Evolutionary conservation across 2,329 filamentous ascomycete genomes (phyloP).

Genomic region (Cryoendolithus antarcticus): DNA sequence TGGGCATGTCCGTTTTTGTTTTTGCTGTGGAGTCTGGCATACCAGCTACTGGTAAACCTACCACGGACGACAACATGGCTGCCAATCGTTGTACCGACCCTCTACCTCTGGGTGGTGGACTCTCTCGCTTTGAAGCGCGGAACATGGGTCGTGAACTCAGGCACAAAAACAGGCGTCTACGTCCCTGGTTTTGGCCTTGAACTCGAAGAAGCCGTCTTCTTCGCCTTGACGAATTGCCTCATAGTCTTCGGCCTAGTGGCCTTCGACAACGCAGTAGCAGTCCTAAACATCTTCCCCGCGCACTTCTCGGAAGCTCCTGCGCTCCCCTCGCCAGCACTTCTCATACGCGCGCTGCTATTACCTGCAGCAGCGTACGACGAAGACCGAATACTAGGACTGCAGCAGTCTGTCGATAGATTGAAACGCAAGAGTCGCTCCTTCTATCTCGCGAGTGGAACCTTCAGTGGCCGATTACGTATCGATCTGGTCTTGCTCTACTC

Average conservation of each 20-base stretch:
- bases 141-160: slow-evolving; percentile 58
- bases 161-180: slow-evolving; percentile 53
- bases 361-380: slow-evolving; percentile 43
- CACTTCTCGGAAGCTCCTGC: slow-evolving; percentile 41
- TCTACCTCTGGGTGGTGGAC: slow-evolving; percentile 63
- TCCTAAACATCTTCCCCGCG: slow-evolving; percentile 50
- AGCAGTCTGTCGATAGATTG: slow-evolving; percentile 46
- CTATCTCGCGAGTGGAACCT: slow-evolving; percentile 58
- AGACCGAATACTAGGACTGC: slow-evolving; percentile 44
- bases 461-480: slow-evolving; percentile 54
- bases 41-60: slow-evolving; percentile 50
- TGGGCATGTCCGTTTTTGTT: slow-evolving; percentile 58
- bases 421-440: slow-evolving; percentile 59
- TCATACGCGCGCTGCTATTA: slow-evolving; percentile 42
- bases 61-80: slow-evolving; percentile 45
- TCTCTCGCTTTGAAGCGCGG: slow-evolving; percentile 54
- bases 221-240: slow-evolving; percentile 55
- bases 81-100: slow-evolving; percentile 51
- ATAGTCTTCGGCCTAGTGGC: slow-evolving; percentile 58
- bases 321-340: slow-evolving; percentile 35
- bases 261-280: slow-evolving; percentile 56
- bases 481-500: slow-evolving; percentile 60
- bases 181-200: slow-evolving; percentile 52
- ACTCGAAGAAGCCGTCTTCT: slow-evolving; percentile 63
- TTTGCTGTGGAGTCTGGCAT: slow-evolving; percentile 50